Percentiles rank a stretch among this genome's conserved stretches.
Evolutionary conservation across 148 eudicot species (phyloP).

Genomic region (Nepenthes gracilis): DNA sequence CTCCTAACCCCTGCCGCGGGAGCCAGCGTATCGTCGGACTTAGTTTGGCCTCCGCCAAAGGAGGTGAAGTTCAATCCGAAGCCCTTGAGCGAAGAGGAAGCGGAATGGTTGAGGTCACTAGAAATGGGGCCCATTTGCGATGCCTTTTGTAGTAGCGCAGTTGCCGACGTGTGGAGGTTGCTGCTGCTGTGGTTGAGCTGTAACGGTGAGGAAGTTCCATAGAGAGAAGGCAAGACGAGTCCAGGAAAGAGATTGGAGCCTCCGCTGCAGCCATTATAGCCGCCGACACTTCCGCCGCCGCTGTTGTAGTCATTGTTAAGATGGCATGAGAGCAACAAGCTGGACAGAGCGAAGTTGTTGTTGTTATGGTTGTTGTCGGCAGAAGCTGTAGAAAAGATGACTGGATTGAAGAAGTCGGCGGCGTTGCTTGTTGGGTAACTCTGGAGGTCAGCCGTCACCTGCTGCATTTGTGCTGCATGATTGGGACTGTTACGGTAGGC

Average conservation of each 20-base stretch:
- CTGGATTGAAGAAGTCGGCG: no score
- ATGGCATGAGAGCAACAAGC: no score
- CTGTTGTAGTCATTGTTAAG: no score
- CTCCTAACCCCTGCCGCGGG: background rate
- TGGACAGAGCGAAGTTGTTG: no score
- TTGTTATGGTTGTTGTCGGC: no score
- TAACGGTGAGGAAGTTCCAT: background rate
- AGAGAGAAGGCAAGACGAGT: background rate
- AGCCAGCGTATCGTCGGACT: background rate
- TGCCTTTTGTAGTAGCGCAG: slow-evolving; percentile 68
- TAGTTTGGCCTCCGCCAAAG: background rate
- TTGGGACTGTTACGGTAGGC: no score
- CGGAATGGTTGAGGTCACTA: background rate
- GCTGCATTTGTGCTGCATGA: no score
- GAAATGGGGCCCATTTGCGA: slow-evolving; percentile 64
- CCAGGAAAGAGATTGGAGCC: background rate
- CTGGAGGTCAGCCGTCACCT: no score
- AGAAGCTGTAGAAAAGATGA: no score
- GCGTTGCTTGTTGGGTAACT: no score
- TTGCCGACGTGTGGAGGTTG: background rate
- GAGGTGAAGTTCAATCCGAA: background rate
- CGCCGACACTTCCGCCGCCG: no score
- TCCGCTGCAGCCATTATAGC: no score
- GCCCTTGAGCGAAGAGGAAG: background rate
- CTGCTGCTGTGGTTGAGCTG: background rate